These are phyloP conservation scores for Patellaria atrata DNA, from an alignment of 495 filamentous ascomycete species.

Conservation along the genomic window DNA sequence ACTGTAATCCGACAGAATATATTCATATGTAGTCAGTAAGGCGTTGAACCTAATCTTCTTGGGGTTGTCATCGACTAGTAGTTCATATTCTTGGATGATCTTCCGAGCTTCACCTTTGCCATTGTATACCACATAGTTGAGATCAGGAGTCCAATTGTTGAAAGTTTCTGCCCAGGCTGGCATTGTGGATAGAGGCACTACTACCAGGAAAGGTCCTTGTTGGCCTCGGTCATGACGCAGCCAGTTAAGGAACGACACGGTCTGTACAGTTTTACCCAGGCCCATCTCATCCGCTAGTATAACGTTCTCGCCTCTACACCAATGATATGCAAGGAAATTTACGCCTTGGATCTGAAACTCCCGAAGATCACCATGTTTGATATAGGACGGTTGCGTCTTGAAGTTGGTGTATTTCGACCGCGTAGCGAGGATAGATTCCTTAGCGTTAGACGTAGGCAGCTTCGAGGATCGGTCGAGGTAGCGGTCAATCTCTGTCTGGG, in stretches of 20 bases:
- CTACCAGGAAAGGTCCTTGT: slow-evolving; percentile 87
- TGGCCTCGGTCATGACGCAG: slow-evolving; percentile 81
- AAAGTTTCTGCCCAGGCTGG: slow-evolving; percentile 97
- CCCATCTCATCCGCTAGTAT: slow-evolving; percentile 99
- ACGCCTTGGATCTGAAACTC: slow-evolving; percentile 90
- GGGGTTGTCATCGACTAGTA: slow-evolving; percentile 68
- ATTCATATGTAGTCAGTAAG: slow-evolving; percentile 90
- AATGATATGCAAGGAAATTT: slow-evolving; percentile 90
- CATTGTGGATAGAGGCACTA: slow-evolving; percentile 90
- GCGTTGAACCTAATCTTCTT: slow-evolving; percentile 88
- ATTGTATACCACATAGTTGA: slow-evolving; percentile 95
- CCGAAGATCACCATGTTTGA: slow-evolving; percentile 72
- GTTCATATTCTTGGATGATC: slow-evolving; percentile 75
- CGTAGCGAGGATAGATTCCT: slow-evolving; percentile 59
- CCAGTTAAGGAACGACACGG: slow-evolving; percentile 94
- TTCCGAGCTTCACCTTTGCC: slow-evolving; percentile 68
- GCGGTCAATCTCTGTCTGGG: slow-evolving; percentile 78
- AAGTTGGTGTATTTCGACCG: slow-evolving; percentile 56
- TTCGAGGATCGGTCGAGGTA: slow-evolving; percentile 68
- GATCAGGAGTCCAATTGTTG: slow-evolving; percentile 86
- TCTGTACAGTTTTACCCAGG: slow-evolving; percentile 95
- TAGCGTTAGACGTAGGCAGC: slow-evolving; percentile 58
- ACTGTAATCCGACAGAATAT: slow-evolving; percentile 63
- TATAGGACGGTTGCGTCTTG: slow-evolving; percentile 66
- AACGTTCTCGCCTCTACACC: slow-evolving; percentile 80